A percentile compares a stretch with the other conserved stretches of the same genome.
Conservation (phyloP, 192 early-diverging fungal genomes). For the Umbelopsis sp. region DNA sequence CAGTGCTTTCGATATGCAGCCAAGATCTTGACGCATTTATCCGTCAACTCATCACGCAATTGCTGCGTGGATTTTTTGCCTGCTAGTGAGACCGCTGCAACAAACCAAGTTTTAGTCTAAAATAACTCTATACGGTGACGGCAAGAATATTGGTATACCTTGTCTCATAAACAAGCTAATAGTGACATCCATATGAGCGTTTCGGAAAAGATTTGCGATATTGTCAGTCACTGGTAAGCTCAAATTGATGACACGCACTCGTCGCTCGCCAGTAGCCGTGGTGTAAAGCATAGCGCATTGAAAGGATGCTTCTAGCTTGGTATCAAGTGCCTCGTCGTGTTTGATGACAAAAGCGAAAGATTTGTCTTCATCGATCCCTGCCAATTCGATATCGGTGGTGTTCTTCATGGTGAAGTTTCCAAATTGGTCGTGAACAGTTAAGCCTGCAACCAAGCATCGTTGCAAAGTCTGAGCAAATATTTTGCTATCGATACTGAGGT, state of each 20-base stretch:
- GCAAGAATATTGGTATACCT: slow-evolving; percentile 39
- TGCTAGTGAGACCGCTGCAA: slow-evolving; percentile 70
- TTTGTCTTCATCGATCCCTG: slow-evolving; percentile 84
- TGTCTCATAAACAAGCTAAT: slow-evolving; percentile 85
- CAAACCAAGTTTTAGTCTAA: too few relatives aligned
- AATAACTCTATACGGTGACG: too few relatives aligned
- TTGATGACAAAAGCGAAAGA: slow-evolving; percentile 81
- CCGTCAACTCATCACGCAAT: slow-evolving; percentile 82
- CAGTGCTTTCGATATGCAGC: slow-evolving; percentile 91
- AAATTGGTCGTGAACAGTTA: slow-evolving; percentile 83
- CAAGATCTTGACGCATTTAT: slow-evolving; percentile 87
- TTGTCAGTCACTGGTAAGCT: slow-evolving; percentile 73
- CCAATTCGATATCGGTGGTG: slow-evolving; percentile 89
- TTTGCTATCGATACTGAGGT: too few relatives aligned
- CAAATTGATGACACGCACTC: slow-evolving; percentile 92
- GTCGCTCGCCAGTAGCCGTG: slow-evolving; percentile 80
- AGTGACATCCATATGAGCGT: slow-evolving; percentile 90
- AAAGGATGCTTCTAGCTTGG: slow-evolving; percentile 80
- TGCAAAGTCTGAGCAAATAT: neutral
- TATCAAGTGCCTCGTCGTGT: slow-evolving; percentile 90
- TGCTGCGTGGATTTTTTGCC: slow-evolving; percentile 68
- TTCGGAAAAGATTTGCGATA: slow-evolving; percentile 84
- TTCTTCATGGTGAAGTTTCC: slow-evolving; percentile 96
- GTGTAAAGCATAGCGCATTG: slow-evolving; percentile 97
- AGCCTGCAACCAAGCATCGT: slow-evolving; percentile 42